These are phyloP conservation scores for Galerina marginata DNA, from an alignment of 768 basidiomycete species.

Conservation along the genomic window DNA sequence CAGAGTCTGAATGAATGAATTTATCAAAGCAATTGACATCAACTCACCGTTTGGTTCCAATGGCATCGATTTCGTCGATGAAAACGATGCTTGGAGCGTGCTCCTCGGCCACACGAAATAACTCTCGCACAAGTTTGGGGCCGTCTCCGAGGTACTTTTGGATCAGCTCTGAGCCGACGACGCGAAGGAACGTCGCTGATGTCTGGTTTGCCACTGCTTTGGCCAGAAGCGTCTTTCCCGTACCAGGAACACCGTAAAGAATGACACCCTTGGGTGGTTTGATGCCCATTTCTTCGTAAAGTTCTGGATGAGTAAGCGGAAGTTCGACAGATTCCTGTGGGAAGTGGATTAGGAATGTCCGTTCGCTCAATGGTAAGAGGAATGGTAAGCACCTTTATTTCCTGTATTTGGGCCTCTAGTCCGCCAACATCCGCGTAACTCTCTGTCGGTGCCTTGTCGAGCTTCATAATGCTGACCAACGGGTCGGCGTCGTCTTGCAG, in stretches of 20 bases:
- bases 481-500: conserved; percentile 95
- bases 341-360: conserved; percentile 2
- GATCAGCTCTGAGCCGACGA: conserved; percentile 97
- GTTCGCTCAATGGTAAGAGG: not conserved
- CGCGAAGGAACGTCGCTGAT: conserved; percentile 95
- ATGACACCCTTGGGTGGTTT: conserved; percentile 99
- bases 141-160: conserved; percentile 99
- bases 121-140: conserved; percentile 95
- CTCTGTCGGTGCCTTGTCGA: conserved; percentile 98
- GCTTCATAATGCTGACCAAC: conserved; percentile 97
- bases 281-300: conserved; percentile 99
- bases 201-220: conserved; percentile 99
- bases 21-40: conserved; percentile 4
- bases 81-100: conserved; percentile 99
- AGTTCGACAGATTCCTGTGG: conserved; percentile 94
- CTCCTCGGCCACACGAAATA: conserved; percentile 97
- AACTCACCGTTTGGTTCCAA: conserved; percentile 93
- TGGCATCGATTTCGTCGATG: conserved; percentile 98
- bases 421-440: conserved; percentile 99
- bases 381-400: conserved; percentile 80
- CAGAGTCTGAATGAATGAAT: conserved; percentile 13
- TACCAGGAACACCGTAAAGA: conserved; percentile 97
- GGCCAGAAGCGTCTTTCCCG: conserved; percentile 96
- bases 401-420: conserved; percentile 95
- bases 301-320: conserved; percentile 95